These are phyloP conservation scores for Monosporozyma solicola DNA, from an alignment of 805 yeast species.

Conservation along the genomic window DNA sequence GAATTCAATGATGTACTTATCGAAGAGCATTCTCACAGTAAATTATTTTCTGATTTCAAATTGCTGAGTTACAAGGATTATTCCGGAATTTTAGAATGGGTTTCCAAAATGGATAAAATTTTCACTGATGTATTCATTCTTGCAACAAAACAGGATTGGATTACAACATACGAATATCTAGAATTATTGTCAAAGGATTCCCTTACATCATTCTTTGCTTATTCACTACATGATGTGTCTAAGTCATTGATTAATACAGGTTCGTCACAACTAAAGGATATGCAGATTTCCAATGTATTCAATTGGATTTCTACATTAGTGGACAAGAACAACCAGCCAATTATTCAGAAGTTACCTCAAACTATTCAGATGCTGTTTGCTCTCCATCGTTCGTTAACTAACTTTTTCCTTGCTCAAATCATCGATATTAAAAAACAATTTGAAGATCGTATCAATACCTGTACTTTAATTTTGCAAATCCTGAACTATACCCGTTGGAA, in stretches of 20 bases:
- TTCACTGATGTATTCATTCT: constrained; percentile 44
- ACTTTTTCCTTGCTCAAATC: constrained; percentile 55
- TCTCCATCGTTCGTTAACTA: constrained; percentile 57
- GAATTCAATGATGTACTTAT: constrained; percentile 11
- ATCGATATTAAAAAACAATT: constrained; percentile 46
- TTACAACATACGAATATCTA: constrained; percentile 59
- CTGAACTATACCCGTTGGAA: constrained; percentile 56
- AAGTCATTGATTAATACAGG: constrained; percentile 16
- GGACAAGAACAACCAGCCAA: constrained; percentile 19
- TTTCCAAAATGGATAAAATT: constrained; percentile 54
- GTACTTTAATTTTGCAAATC: constrained; percentile 59
- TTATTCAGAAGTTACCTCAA: constrained; percentile 42
- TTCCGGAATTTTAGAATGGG: constrained; percentile 48
- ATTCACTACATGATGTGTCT: constrained; percentile 14
- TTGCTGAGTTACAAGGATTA: constrained; percentile 12
- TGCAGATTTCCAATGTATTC: constrained; percentile 61
- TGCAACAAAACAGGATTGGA: constrained; percentile 62
- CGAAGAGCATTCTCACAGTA: constrained; percentile 24
- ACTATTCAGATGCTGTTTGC: constrained; percentile 58
- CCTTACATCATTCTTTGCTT: constrained; percentile 43
- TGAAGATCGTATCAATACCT: constrained; percentile 54
- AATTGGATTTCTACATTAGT: constrained; percentile 55
- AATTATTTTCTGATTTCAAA: constrained; percentile 14
- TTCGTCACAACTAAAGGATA: constrained; percentile 37
- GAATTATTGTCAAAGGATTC: constrained; percentile 60